Percentiles rank a stretch among this genome's conserved stretches.
Conservation (phyloP, 2,329 filamentous ascomycete genomes). For the Apiospora malaysiana region DNA sequence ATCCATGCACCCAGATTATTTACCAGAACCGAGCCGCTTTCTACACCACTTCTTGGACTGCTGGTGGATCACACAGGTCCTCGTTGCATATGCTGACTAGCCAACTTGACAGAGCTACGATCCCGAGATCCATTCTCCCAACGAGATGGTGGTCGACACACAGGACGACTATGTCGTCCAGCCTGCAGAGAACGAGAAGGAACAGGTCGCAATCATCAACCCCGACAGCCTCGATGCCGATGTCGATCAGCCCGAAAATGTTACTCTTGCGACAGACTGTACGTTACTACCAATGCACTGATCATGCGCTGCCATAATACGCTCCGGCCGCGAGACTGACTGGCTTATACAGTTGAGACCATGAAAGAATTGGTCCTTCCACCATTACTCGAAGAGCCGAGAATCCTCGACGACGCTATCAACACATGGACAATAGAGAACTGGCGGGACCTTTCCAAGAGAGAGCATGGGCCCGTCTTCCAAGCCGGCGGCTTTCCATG, state of each 20-base stretch:
- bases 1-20: background rate
- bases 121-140: slow-evolving; percentile 57
- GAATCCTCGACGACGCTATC: slow-evolving; percentile 75
- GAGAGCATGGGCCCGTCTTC: slow-evolving; percentile 88
- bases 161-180: slow-evolving; percentile 59
- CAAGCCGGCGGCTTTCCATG: slow-evolving; percentile 87
- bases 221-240: slow-evolving; percentile 58
- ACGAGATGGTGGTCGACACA: slow-evolving; percentile 62
- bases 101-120: slow-evolving; percentile 53
- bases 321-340: slow-evolving; percentile 15
- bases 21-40: background rate
- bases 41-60: background rate
- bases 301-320: slow-evolving; percentile 34
- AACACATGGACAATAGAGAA: slow-evolving; percentile 88
- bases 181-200: slow-evolving; percentile 54
- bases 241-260: slow-evolving; percentile 52
- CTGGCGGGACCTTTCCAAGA: slow-evolving; percentile 78
- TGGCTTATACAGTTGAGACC: slow-evolving; percentile 67
- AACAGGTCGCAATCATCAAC: slow-evolving; percentile 60
- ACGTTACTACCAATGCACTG: slow-evolving; percentile 38
- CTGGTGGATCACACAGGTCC: background rate
- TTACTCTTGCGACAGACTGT: slow-evolving; percentile 60
- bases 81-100: slow-evolving; percentile 5
- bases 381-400: slow-evolving; percentile 75
- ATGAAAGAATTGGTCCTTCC: slow-evolving; percentile 84